These are phyloP conservation scores for Cercospora sojina DNA, from an alignment of 2,329 filamentous ascomycete species.

Conservation along the genomic window DNA sequence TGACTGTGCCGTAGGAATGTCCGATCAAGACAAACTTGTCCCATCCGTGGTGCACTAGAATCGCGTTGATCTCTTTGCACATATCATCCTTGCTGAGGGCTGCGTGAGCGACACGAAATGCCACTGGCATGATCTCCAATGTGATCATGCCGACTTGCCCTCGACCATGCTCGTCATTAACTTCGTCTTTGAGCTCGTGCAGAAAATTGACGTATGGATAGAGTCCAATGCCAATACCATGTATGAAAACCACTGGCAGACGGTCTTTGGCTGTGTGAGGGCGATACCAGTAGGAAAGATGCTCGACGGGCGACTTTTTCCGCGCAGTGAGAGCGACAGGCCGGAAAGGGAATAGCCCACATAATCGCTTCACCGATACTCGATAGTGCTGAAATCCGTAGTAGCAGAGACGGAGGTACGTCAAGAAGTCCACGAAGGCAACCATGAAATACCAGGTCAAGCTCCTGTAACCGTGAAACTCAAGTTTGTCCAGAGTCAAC, in stretches of 20 bases:
- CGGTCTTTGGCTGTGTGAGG: constrained; percentile 60
- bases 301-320: constrained; percentile 50
- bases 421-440: constrained; percentile 20
- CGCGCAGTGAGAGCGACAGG: constrained; percentile 51
- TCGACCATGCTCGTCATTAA: constrained; percentile 26
- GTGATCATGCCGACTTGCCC: constrained; percentile 60
- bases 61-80: constrained; percentile 54
- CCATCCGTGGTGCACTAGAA: constrained; percentile 60
- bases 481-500: constrained; percentile 62
- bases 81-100: constrained; percentile 57
- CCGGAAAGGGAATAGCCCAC: constrained; percentile 53
- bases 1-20: constrained; percentile 62
- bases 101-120: constrained; percentile 58
- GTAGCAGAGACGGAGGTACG: constrained; percentile 16
- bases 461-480: constrained; percentile 44
- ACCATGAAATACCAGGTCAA: constrained; percentile 22
- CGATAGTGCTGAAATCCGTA: constrained; percentile 57
- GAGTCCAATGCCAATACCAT: constrained; percentile 65
- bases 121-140: constrained; percentile 64
- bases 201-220: constrained; percentile 51
- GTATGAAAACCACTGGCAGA: constrained; percentile 65
- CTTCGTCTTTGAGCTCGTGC: constrained; percentile 12
- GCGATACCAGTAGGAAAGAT: constrained; percentile 60
- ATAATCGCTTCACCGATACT: constrained; percentile 37
- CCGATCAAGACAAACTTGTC: constrained; percentile 59